Evolutionary conservation across 2,329 filamentous ascomycete genomes (phyloP).

Genomic region (Fusarium avenaceum): DNA sequence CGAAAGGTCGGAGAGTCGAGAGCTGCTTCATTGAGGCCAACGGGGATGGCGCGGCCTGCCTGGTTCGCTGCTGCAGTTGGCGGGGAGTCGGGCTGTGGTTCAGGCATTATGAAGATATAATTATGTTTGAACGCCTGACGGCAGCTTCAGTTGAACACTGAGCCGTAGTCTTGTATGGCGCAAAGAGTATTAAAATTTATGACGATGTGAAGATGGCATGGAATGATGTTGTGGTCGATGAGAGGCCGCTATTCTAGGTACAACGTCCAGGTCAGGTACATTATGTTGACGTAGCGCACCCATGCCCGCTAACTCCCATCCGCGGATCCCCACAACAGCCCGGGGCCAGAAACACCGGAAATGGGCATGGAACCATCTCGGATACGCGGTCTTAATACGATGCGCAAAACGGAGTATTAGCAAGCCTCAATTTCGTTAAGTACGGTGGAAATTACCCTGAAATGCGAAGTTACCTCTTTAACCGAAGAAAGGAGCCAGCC

Average conservation of each 20-base stretch:
- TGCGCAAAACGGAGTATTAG: constrained; percentile 1
- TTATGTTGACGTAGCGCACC: constrained; percentile 32
- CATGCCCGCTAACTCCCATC: constrained; percentile 22
- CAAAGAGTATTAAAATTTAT: constrained; percentile 24
- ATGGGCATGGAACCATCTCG: constrained; percentile 14
- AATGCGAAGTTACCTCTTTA: neutral
- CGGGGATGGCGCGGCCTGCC: constrained; percentile 67
- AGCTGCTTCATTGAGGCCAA: constrained; percentile 91
- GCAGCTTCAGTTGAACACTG: constrained; percentile 48
- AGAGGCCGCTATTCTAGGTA: constrained; percentile 26
- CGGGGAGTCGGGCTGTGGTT: constrained; percentile 39
- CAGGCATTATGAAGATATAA: constrained; percentile 41
- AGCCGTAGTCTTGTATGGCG: constrained; percentile 45
- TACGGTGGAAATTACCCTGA: neutral
- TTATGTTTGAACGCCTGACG: constrained; percentile 38
- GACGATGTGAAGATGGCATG: constrained; percentile 40
- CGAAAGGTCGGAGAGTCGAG: constrained; percentile 97
- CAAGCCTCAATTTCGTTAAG: constrained; percentile 12
- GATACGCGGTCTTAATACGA: constrained; percentile 26
- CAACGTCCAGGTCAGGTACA: neutral
- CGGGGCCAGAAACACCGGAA: constrained; percentile 25
- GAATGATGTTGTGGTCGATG: constrained; percentile 43
- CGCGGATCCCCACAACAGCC: constrained; percentile 19
- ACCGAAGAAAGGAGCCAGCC: neutral
- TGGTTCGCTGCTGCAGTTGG: constrained; percentile 39